A percentile compares a stretch with the other conserved stretches of the same genome.
phyloP scores from a whole-genome alignment of 2,329 filamentous ascomycete species.

The Cordyceps farinosa region DNA sequence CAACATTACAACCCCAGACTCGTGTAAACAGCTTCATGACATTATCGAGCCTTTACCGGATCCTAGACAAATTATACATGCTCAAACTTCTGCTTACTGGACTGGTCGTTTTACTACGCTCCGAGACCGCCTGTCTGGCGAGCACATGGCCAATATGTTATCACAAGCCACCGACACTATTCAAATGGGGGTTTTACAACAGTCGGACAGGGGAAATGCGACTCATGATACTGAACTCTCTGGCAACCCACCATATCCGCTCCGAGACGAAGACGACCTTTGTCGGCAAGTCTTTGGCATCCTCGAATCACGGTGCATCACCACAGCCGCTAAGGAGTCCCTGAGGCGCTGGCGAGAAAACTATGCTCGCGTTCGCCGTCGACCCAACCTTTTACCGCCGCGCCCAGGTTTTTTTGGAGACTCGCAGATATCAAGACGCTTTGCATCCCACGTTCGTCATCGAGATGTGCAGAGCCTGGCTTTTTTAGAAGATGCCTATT shows the following conservation, averaged over 20 bases:
- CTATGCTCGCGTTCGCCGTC: constrained; percentile 42
- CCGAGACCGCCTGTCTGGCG: constrained; percentile 43
- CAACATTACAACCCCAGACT: constrained; percentile 14
- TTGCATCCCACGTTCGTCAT: constrained; percentile 22
- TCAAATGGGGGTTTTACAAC: background rate
- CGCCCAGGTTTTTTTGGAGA: constrained; percentile 33
- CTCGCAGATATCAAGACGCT: constrained; percentile 28
- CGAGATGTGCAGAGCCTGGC: constrained; percentile 4
- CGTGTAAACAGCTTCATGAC: background rate
- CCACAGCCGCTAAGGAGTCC: constrained; percentile 44
- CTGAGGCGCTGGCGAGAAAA: constrained; percentile 47
- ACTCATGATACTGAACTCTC: background rate
- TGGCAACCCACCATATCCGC: constrained; percentile 8
- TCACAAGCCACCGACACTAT: constrained; percentile 3
- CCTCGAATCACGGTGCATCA: constrained; percentile 46
- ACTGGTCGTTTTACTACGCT: constrained; percentile 57
- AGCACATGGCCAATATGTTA: constrained; percentile 20
- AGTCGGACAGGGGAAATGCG: background rate
- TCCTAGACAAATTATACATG: constrained; percentile 33
- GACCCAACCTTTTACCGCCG: constrained; percentile 39
- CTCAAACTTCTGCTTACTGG: constrained; percentile 56
- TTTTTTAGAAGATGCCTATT: constrained; percentile 18
- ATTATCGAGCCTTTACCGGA: background rate
- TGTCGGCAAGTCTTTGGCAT: constrained; percentile 43
- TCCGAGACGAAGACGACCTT: constrained; percentile 40